A percentile compares a stretch with the other conserved stretches of the same genome.
phyloP scores from a whole-genome alignment of 1,139 yeast species.

The Pichia sp. region DNA sequence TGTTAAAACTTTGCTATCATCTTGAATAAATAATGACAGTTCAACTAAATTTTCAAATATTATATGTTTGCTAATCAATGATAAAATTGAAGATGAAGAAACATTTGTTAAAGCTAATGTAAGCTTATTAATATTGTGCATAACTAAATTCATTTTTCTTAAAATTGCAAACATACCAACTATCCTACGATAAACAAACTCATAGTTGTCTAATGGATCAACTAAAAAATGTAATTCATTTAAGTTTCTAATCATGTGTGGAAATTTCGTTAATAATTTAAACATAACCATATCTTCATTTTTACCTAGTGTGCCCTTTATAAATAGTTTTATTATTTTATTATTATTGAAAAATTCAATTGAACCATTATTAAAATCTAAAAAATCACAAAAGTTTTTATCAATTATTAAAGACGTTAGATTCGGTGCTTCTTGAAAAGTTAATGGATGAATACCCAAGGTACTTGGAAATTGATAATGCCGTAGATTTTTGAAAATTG shows the following conservation, averaged over 20 bases:
- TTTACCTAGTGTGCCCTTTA: conserved; percentile 23
- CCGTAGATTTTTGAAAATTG: conserved; percentile 16
- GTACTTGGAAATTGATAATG: conserved; percentile 20
- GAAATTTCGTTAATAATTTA: conserved; percentile 23
- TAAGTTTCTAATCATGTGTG: conserved; percentile 21
- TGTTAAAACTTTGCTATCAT: conserved; percentile 26
- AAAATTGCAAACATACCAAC: conserved; percentile 26
- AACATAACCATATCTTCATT: conserved; percentile 30
- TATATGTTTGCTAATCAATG: conserved; percentile 23
- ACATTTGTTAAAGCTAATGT: conserved; percentile 28
- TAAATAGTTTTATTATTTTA: conserved; percentile 16
- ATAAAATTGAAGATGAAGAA: conserved; percentile 26
- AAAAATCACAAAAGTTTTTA: conserved; percentile 23
- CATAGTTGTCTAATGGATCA: conserved; percentile 21
- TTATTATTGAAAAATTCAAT: conserved; percentile 21
- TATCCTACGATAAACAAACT: conserved; percentile 26
- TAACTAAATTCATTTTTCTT: conserved; percentile 22
- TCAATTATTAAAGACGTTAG: conserved; percentile 22
- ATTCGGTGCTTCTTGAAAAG: conserved; percentile 22
- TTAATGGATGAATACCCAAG: conserved; percentile 19
- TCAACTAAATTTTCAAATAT: conserved; percentile 24
- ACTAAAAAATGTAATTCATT: conserved; percentile 23
- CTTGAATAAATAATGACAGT: conserved; percentile 25
- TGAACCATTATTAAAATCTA: conserved; percentile 20
- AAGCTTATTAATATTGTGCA: conserved; percentile 21